These are phyloP conservation scores for Polysphondylium violaceum DNA, from an alignment of 78 protist species.

Conservation along the genomic window DNA sequence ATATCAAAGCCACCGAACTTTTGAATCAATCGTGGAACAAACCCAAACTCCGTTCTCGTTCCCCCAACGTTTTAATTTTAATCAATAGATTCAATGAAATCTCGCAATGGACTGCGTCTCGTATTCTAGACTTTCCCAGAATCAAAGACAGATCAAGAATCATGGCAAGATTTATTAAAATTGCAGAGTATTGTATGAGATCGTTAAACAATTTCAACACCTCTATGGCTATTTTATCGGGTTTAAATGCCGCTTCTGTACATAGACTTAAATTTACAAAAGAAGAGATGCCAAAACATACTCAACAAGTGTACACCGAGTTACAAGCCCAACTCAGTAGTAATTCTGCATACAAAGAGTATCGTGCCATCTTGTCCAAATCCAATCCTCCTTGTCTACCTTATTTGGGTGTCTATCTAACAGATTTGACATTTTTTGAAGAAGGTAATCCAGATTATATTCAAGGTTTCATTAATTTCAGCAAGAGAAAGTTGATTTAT, in stretches of 20 bases:
- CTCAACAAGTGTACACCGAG: constrained; percentile 30
- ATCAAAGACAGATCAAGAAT: constrained; percentile 74
- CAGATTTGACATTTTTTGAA: constrained; percentile 82
- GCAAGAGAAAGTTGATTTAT: constrained; percentile 68
- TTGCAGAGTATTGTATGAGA: constrained; percentile 63
- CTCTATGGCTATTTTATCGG: constrained; percentile 77
- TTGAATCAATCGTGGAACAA: constrained; percentile 89
- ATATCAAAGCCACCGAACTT: constrained; percentile 80
- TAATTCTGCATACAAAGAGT: constrained; percentile 24
- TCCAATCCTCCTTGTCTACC: constrained; percentile 76
- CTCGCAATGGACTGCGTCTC: constrained; percentile 83
- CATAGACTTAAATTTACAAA: constrained; percentile 65
- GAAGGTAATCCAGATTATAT: constrained; percentile 82
- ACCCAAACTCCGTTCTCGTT: constrained; percentile 77
- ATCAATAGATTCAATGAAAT: constrained; percentile 77
- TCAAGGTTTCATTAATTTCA: constrained; percentile 64
- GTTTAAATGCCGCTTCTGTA: constrained; percentile 62
- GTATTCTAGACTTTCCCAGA: constrained; percentile 33
- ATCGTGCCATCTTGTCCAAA: constrained; percentile 60
- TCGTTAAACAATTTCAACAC: constrained; percentile 69
- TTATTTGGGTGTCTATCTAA: constrained; percentile 73
- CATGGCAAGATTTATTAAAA: constrained; percentile 66
- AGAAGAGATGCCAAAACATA: constrained; percentile 77
- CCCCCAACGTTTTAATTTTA: constrained; percentile 76
- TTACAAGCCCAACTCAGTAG: constrained; percentile 28